Conservation (phyloP, 257 asterid genomes). For the Ilex aquifolium region DNA sequence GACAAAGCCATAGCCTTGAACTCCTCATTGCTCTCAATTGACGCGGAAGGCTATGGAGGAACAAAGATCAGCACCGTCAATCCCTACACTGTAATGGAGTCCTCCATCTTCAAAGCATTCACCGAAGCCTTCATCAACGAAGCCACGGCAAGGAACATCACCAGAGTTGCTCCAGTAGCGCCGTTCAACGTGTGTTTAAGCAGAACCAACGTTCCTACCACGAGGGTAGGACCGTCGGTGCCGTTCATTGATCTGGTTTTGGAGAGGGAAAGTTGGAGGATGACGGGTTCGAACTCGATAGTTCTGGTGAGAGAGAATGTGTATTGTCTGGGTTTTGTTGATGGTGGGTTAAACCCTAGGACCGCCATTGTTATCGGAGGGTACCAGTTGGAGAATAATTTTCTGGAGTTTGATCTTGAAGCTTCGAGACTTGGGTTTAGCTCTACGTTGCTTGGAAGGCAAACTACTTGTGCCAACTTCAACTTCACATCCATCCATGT, state of each 20-base stretch:
- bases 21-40: constrained; percentile 29
- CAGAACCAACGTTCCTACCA: constrained; percentile 23
- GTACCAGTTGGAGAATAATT: constrained; percentile 29
- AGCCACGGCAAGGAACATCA: not conserved
- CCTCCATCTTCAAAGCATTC: constrained; percentile 36
- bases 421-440: constrained; percentile 24
- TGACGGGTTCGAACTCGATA: constrained; percentile 39
- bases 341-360: constrained; percentile 37
- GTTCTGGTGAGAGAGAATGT: constrained; percentile 41
- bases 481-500: constrained; percentile 23
- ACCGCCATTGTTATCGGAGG: constrained; percentile 39
- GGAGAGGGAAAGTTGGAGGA: constrained; percentile 40
- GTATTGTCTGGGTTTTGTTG: constrained; percentile 49
- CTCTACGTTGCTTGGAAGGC: constrained; percentile 15
- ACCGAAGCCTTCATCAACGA: not conserved
- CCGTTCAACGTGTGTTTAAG: constrained; percentile 52
- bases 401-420: constrained; percentile 25
- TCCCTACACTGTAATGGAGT: constrained; percentile 37
- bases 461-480: constrained; percentile 23
- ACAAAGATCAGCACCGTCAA: constrained; percentile 60
- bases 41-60: constrained; percentile 48
- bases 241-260: constrained; percentile 49
- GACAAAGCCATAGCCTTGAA: constrained; percentile 28
- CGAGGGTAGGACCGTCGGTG: constrained; percentile 28
- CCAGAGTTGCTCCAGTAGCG: constrained; percentile 30